Evolutionary conservation across 228 moss, liverwort and hornwort genomes (phyloP), one percentile per base, ranked within the genome.

Genomic region (Sphagnum fallax): DNA sequence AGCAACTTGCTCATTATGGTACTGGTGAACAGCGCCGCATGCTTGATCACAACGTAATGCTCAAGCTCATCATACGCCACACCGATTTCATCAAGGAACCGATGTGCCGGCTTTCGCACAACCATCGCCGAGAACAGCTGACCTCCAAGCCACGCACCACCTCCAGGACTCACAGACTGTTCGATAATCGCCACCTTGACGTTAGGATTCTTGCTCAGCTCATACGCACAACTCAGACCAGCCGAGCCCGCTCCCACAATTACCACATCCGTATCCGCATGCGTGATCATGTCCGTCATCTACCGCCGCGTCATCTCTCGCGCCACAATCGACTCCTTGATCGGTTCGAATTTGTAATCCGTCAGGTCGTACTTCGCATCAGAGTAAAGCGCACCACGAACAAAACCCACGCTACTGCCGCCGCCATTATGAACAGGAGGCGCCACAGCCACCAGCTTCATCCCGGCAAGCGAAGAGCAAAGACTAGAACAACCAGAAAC

Each of bases 141-240:
- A 0, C 77, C 72, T 5, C 77, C 77, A 4, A 77, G 50, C 77
- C 77, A 77, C 1, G 77, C 77, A 5, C 77, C 77, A 14, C 89
- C 89, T 16, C 89, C 89, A 0, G 89, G 89, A 16, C 82, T 82
- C n/a, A 88, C 88, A 8, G 88, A 84, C 60, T 88, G 88, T 63
- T 88, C 88, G 9, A 88, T 75, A 4, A 88, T 75, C 4, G 84
- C 88, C 49, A 96, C 95, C 49, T 88, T 88, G 62, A 70, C 92
- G 5, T 84, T 91, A 4, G 95, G 95, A 32, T 95, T 95, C 91
- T 95, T 95, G 66, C 93, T 92, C 4, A 96, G 72, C 78, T 96
- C 95, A 63, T 87, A 96, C 0, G 95, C 95, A 60, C 92, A 92
- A 9, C 87, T 88, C 0, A 95, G 49, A 18, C 95, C 95, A 0